Evolutionary conservation across 768 basidiomycete species (phyloP), one percentile per base, ranked within the genome.

Genomic region (Amanita phalloides): DNA sequence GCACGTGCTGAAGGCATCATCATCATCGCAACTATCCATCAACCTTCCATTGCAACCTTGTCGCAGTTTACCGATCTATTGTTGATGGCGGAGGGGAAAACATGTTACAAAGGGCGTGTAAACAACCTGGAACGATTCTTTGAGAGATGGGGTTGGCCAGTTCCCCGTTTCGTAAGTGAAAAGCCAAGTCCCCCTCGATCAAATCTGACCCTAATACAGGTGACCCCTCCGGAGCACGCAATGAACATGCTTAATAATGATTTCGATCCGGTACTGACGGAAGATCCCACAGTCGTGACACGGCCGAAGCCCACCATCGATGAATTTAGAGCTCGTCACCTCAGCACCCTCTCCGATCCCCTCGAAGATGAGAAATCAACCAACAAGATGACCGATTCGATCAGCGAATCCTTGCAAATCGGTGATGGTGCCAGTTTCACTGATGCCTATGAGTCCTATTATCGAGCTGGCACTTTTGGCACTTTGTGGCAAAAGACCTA

Each of bases 1-100:
- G 73, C 78, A 0, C 57, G 66, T 25, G 64, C 70, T 5, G 72
- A 75, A 54, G 70, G 71, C 21, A 77, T 80, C 47, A 74, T 81
- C 32, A 72, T 83, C 30, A 71, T 86, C 43, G 76, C 78, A 14
- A 80, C 80, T 4, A 81, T 87, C 48, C 84, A 87, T 56, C 83
- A 86, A 53, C 84, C 84, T 0, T 73, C 76, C 20, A 74, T 75
- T 21, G 78, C 79, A 52, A 81, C 81, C 0, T 75, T 83, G 45
- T 59, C 72, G 0, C 72, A 80, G 41, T 86, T 87, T 60, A 79
- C 79, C 45, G 68, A 76, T 30, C 65, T 85, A 10, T 63, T 82
- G 28, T 65, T 87, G 21, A 70, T 87, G 10, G 69, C 81, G 0
- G 71, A 72, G 32, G 84, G 84, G 0, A 66, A 66, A 43, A 65